Conservation (phyloP, 2,329 filamentous ascomycete species). For the Fusarium sacchari region DNA sequence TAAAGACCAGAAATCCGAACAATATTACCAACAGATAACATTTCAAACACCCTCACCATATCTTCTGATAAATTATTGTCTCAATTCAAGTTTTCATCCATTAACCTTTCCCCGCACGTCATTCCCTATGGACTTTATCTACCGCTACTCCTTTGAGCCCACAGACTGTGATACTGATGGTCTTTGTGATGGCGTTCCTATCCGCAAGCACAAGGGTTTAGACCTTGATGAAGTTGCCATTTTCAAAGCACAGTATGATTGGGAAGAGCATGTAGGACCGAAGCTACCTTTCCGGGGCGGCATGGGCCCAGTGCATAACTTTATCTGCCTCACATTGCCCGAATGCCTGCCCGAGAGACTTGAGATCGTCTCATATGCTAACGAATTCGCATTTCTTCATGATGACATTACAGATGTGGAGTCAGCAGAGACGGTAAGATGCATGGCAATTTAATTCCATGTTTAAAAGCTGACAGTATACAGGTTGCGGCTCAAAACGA, state of each 20-base stretch:
- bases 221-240: not conserved
- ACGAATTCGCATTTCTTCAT: not conserved
- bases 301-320: not conserved
- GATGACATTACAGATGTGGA: not conserved
- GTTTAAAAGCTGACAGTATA: not conserved
- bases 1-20: too few relatives aligned
- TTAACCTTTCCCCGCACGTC: not conserved
- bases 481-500: not conserved
- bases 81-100: rapidly evolving
- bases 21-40: too few relatives aligned
- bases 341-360: not conserved
- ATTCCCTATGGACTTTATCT: not conserved
- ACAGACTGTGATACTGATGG: not conserved
- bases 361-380: not conserved
- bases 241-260: not conserved
- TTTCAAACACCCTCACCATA: too few relatives aligned
- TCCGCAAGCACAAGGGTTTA: not conserved
- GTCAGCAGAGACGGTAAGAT: not conserved
- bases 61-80: rapidly evolving
- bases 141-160: not conserved
- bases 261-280: not conserved
- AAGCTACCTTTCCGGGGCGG: not conserved
- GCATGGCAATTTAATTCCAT: rapidly evolving
- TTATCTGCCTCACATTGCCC: not conserved
- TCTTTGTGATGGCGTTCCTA: not conserved